Evolutionary conservation across 2,329 filamentous ascomycete species (phyloP).

Genomic region (Hirsutella rhossiliensis): DNA sequence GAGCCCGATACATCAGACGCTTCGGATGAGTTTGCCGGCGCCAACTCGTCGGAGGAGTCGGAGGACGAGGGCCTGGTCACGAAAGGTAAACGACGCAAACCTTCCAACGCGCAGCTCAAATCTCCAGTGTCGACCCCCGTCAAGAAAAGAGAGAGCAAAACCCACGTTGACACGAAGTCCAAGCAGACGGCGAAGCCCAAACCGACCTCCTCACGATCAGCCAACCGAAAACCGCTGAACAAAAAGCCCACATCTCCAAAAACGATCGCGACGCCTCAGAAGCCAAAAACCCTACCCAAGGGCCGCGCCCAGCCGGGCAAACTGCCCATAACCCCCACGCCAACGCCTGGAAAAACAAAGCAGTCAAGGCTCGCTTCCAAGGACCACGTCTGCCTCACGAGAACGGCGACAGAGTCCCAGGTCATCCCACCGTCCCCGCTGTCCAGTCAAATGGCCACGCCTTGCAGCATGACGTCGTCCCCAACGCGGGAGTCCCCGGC

Average conservation of each 20-base stretch:
- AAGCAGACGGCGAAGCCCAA: slow-evolving; percentile 15
- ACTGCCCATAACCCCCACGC: neutral
- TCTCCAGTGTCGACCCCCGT: slow-evolving; percentile 13
- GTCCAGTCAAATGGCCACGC: neutral
- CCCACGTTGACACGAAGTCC: slow-evolving; percentile 19
- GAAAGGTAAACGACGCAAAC: slow-evolving; percentile 24
- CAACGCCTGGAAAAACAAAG: neutral
- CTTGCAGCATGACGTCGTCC: neutral
- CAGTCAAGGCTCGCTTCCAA: neutral
- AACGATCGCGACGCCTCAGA: neutral
- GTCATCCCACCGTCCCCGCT: neutral
- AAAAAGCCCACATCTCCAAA: neutral
- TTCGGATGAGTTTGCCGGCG: slow-evolving; percentile 21
- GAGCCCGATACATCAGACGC: slow-evolving; percentile 17
- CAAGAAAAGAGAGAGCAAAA: slow-evolving; percentile 12
- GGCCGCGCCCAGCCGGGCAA: neutral
- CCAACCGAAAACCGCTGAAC: neutral
- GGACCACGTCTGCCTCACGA: neutral
- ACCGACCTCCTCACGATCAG: neutral
- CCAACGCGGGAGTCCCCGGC: neutral
- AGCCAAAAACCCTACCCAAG: neutral
- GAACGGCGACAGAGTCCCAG: neutral
- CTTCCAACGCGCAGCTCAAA: slow-evolving; percentile 10
- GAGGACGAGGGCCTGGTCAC: slow-evolving; percentile 13
- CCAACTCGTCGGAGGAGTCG: slow-evolving; percentile 16